Evolutionary conservation across 305 asterid genomes (phyloP).

Genomic region (Solanum chacoense): DNA sequence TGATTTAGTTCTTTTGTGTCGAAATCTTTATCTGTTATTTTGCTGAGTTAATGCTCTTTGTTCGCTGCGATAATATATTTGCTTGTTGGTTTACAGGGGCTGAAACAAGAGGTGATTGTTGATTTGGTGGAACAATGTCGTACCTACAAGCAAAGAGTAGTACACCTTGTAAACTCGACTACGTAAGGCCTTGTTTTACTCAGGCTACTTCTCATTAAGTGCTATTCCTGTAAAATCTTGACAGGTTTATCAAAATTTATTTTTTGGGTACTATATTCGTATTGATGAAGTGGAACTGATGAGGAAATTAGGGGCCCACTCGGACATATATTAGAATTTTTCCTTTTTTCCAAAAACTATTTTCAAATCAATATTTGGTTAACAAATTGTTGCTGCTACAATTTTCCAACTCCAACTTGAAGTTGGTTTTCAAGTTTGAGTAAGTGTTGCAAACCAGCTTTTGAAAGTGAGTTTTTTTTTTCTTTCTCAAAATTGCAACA

Average conservation of each 20-base stretch:
- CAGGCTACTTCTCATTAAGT: background rate
- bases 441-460: background rate
- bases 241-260: background rate
- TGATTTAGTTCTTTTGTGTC: background rate
- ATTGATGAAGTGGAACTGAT: background rate
- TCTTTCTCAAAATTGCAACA: background rate
- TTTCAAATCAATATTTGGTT: background rate
- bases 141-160: constrained; percentile 90
- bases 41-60: background rate
- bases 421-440: background rate
- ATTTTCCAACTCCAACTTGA: background rate
- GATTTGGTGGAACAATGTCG: constrained; percentile 98
- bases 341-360: background rate
- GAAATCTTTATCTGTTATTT: background rate
- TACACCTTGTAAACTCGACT: constrained; percentile 95
- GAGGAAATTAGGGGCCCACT: background rate
- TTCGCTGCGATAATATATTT: constrained; percentile 3
- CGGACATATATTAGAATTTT: background rate
- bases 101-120: constrained; percentile 91
- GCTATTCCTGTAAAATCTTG: background rate
- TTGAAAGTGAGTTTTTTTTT: background rate
- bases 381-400: background rate
- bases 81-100: constrained; percentile 42
- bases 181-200: constrained; percentile 58
- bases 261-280: background rate